Base-by-base conservation (phyloP, 345 rosid genomes). In the Eucalyptus sp. region DNA sequence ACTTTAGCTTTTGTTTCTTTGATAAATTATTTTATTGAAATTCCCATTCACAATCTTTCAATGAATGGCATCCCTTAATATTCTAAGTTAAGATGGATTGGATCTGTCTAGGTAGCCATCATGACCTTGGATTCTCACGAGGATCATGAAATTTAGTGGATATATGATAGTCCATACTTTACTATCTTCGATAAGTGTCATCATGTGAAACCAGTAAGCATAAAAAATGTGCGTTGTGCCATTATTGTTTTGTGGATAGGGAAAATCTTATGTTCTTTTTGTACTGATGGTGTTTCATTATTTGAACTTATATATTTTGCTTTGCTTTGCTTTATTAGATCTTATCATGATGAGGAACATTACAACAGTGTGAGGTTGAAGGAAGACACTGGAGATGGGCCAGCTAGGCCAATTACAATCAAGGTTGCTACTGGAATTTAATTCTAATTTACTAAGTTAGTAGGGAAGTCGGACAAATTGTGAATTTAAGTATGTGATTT, bases 331-430 rank as follows among this genome's bases (percentile, higher is more conserved):
- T 10, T 9, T 60, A 51, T 89, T 90, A 97, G 99, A 91, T 97
- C 99, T 91, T 97, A 97, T 92, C 99, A 96, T 50, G 98, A 96
- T 88, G 99, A 92, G 71, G 99, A 97, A 90, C 99, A 97, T 88
- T 96, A 96, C 88, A 97, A 97, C 86, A 95, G 99, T 93, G 93
- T 97, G 89, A 93, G 99, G 76, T 91, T 88, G 17, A 96, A 92
- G 87, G 98, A 96, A 88, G 99, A 97, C 92, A 85, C 95, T 25
- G 92, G 98, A 89, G 91, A 84, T 50, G 98, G 98, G 89, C 95
- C 99, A 90, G 98, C 98, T 76, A 90, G 91, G 89, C 94, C 94
- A 83, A 92, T 96, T 92, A 87, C 91, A 46, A 96, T 97, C 89
- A 93, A 96, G 99, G 99, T 96, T 89, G 91, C 50, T 89, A 33